Conservation (phyloP, 257 asterid genomes). For the Rubia yunnanensis region DNA sequence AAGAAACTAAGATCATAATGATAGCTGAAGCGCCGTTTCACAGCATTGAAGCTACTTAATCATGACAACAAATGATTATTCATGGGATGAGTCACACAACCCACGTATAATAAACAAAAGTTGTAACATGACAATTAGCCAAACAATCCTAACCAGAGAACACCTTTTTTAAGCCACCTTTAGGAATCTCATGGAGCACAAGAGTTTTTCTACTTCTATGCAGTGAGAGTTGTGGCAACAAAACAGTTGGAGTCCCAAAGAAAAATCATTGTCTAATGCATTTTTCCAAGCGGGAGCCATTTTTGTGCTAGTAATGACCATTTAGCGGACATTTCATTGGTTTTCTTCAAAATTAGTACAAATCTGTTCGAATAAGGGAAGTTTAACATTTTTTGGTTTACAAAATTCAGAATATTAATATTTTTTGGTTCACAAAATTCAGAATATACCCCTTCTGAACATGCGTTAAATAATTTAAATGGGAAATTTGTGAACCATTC, state of each 20-base stretch:
- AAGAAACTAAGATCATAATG: background rate
- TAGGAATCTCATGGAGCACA: constrained; percentile 83
- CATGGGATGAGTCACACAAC: constrained; percentile 5
- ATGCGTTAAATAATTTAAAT: no score
- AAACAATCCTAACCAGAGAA: constrained; percentile 59
- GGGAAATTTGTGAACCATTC: no score
- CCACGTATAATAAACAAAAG: constrained; percentile 86
- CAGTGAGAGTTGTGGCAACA: constrained; percentile 8
- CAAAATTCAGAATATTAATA: no score
- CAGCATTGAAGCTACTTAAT: background rate
- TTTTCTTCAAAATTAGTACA: no score
- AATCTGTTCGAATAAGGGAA: no score
- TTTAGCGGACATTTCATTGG: no score
- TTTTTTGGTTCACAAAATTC: no score
- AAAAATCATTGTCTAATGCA: background rate
- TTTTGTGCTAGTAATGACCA: background rate
- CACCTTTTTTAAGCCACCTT: constrained; percentile 58
- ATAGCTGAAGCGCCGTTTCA: constrained; percentile 2
- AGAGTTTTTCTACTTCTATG: constrained; percentile 80
- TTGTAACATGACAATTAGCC: constrained; percentile 80
- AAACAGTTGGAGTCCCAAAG: constrained; percentile 2
- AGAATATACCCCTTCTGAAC: no score
- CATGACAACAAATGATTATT: background rate
- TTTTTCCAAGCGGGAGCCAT: background rate
- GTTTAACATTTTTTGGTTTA: no score